Conservation (phyloP, 169 alveolate species). For the Eimeria necatrix region DNA sequence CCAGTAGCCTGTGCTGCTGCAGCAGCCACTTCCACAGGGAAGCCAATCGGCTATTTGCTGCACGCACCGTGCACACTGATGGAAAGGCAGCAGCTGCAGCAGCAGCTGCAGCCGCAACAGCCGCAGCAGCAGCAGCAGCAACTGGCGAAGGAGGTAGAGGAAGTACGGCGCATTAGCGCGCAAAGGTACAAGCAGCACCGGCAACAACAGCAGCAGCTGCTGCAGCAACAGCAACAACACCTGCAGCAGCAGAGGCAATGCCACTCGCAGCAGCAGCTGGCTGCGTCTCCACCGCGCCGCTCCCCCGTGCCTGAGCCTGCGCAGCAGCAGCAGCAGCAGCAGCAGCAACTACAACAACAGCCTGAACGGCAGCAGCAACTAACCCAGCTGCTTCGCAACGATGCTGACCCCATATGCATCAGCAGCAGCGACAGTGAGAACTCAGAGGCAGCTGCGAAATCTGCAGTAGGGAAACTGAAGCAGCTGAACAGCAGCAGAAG, state of each 20-base stretch:
- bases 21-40: neutral
- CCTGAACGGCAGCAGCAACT: neutral
- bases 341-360: neutral
- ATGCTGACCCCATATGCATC: neutral
- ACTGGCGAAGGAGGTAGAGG: neutral
- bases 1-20: neutral
- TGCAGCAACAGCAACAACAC: conserved; percentile 29
- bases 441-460: neutral
- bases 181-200: conserved; percentile 6
- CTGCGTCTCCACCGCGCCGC: neutral
- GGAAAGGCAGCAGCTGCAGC: conserved; percentile 8
- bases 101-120: conserved; percentile 43
- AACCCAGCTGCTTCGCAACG: neutral
- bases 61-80: neutral
- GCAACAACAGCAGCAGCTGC: conserved; percentile 23
- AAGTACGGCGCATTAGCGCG: neutral
- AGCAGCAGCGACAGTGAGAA: conserved; percentile 30
- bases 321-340: conserved; percentile 7
- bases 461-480: neutral
- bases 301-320: neutral
- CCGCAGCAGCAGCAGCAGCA: conserved; percentile 20
- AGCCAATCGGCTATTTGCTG: too few relatives aligned
- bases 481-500: neutral
- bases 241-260: neutral
- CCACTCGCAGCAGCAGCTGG: neutral